Evolutionary conservation across 805 yeast genomes (phyloP).

Genomic region (Candida railenensis): DNA sequence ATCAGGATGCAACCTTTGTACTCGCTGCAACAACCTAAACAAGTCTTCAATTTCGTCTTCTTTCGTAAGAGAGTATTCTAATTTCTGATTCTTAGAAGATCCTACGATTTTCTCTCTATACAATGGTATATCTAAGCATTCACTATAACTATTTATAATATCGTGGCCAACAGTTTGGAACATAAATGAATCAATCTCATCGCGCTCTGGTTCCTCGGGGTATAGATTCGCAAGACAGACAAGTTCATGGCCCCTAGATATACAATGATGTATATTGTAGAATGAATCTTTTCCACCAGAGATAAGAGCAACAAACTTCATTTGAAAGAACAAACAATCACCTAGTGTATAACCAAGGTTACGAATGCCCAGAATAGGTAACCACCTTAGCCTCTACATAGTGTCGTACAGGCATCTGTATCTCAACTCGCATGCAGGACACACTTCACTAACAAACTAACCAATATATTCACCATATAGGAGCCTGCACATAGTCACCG

Average conservation of each 20-base stretch:
- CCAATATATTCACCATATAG: too few relatives aligned
- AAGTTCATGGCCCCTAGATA: slow-evolving; percentile 81
- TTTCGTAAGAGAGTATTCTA: slow-evolving; percentile 68
- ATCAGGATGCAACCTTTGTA: slow-evolving; percentile 61
- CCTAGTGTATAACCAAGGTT: too few relatives aligned
- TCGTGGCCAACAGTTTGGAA: slow-evolving; percentile 97
- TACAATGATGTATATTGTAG: slow-evolving; percentile 82
- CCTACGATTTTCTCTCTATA: slow-evolving; percentile 69
- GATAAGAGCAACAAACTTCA: slow-evolving; percentile 90
- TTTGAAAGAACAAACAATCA: too few relatives aligned
- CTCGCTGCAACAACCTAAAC: slow-evolving; percentile 47
- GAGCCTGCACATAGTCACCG: slow-evolving; percentile 3
- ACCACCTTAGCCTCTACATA: neutral
- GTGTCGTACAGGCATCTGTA: too few relatives aligned
- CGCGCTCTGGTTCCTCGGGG: slow-evolving; percentile 31
- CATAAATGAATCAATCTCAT: slow-evolving; percentile 92
- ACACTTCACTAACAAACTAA: too few relatives aligned
- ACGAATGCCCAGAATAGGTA: too few relatives aligned
- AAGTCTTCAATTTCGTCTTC: slow-evolving; percentile 91
- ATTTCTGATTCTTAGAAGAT: slow-evolving; percentile 54
- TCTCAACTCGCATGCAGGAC: too few relatives aligned
- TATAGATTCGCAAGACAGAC: slow-evolving; percentile 82
- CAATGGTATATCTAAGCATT: slow-evolving; percentile 78
- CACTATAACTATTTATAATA: slow-evolving; percentile 59
- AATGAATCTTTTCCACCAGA: slow-evolving; percentile 98